phyloP scores from a whole-genome alignment of 345 rosid species.

The Rhizophora mangle region DNA sequence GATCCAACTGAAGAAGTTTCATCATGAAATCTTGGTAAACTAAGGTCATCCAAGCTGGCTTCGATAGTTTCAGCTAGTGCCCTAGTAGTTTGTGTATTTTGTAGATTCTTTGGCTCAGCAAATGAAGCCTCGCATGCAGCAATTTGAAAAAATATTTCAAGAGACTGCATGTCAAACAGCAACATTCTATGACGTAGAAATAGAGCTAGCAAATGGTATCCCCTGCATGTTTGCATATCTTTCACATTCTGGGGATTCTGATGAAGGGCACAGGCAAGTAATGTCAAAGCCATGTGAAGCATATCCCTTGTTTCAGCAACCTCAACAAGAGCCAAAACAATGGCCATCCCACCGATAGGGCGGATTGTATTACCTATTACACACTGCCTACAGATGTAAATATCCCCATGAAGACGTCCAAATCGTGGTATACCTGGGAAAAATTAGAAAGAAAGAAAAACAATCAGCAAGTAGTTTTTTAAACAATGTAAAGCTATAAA shows the following conservation, averaged over 20 bases:
- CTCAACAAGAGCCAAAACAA: conserved; percentile 88
- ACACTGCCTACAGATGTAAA: conserved; percentile 75
- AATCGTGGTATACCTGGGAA: conserved; percentile 87
- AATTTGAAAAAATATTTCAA: conserved; percentile 92
- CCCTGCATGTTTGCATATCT: conserved; percentile 96
- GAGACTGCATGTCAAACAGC: conserved; percentile 89
- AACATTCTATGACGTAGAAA: conserved; percentile 87
- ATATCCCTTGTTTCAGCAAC: conserved; percentile 90
- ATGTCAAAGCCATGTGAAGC: conserved; percentile 93
- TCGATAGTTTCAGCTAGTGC: conserved; percentile 57
- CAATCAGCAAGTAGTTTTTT: conserved; percentile 11
- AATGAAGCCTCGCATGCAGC: conserved; percentile 99
- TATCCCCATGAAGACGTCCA: conserved; percentile 88
- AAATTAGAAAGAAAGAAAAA: conserved; percentile 6
- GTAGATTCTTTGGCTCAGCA: conserved; percentile 83
- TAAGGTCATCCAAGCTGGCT: conserved; percentile 75
- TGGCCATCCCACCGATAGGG: conserved; percentile 86
- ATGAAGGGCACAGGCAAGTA: conserved; percentile 91
- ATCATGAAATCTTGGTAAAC: conserved; percentile 71
- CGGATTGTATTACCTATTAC: conserved; percentile 88
- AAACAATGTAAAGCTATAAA: neutral
- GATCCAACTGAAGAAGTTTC: conserved; percentile 87
- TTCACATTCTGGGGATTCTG: conserved; percentile 93
- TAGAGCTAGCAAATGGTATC: conserved; percentile 93
- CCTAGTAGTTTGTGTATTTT: conserved; percentile 33